Base-by-base conservation (phyloP, 169 alveolate genomes). In the Babesia bigemina region DNA sequence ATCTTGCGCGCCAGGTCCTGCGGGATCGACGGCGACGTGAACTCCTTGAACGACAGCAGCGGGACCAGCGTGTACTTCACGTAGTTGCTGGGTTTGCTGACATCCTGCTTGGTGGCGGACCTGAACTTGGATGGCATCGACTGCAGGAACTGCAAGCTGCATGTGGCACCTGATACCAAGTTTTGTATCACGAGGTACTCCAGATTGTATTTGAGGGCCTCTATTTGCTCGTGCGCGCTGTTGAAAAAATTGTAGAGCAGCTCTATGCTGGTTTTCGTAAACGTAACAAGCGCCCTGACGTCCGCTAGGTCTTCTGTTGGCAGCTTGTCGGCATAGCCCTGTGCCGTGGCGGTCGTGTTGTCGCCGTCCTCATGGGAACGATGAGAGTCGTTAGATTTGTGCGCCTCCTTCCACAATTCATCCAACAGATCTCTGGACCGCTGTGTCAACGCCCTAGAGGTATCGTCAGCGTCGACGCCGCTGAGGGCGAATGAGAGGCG, bases 111-210 rank as follows among this genome's bases (percentile, higher is more conserved):
- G 66, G 70, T 75, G 11, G 71, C 72, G 11, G 76, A 6, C 50
- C 90, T 74, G 62, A 59, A 83, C 53, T 83, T 73, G 0, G 90
- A 83, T 0, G 90, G 61, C 75, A 83, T 42, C n/a, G 86, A 74
- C 52, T 83, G 85, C 61, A 83, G 48, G 36, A 83, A 83, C 50
- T 83, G 90, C 66, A 83, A 47, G 49, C 86, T 83, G 67, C 85
- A 73, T 21, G 44, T 73, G 3, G 86, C 72, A 45, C 82, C 55
- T 13, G 59, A 28, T 58, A 70, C 69, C 70, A 83, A 49, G 33
- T 70, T 48, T 24, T 45, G 55, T 22, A 70, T 69, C 10, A 83
- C 42, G 33, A 53, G 75, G n/a, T 83, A 60, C 44, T 52, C 76
- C 8, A 67, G 76, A n/a, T 19, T 53, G 44, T 67, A 67, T 66